Conservation (phyloP, 257 asterid species). For the Sherardia arvensis region DNA sequence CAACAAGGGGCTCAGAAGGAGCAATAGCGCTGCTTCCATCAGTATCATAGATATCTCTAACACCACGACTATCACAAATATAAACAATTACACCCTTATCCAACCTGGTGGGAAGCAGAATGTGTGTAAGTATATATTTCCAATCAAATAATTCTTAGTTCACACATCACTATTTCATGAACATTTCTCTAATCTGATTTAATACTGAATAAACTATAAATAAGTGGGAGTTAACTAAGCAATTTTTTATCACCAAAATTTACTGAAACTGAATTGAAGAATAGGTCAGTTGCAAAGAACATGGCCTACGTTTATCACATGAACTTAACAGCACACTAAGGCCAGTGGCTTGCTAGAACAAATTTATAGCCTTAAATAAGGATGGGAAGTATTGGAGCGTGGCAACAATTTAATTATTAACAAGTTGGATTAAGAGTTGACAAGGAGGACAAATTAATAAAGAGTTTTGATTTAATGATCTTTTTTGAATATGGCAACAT, state of each 20-base stretch:
- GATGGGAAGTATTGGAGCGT: neutral
- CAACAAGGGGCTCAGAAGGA: slow-evolving; percentile 78
- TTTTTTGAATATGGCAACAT: neutral
- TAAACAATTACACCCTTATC: slow-evolving; percentile 95
- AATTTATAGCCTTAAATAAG: too few relatives aligned
- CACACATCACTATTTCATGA: neutral
- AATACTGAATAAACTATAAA: neutral
- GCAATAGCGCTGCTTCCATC: slow-evolving; percentile 87
- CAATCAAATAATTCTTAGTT: neutral
- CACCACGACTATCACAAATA: slow-evolving; percentile 92
- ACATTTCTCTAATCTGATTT: neutral
- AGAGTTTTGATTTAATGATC: neutral
- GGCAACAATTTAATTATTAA: neutral
- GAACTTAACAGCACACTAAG: neutral
- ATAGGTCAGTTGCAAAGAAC: neutral
- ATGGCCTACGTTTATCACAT: neutral
- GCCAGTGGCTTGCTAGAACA: neutral
- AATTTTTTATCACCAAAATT: neutral
- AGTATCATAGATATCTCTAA: slow-evolving; percentile 89
- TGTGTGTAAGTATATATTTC: neutral
- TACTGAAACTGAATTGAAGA: too few relatives aligned
- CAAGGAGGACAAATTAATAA: neutral
- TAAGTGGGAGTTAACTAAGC: neutral
- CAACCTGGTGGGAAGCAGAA: slow-evolving; percentile 44
- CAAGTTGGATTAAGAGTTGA: neutral